Evolutionary conservation across 345 rosid species (phyloP).

Genomic region (Boechera retrofracta): DNA sequence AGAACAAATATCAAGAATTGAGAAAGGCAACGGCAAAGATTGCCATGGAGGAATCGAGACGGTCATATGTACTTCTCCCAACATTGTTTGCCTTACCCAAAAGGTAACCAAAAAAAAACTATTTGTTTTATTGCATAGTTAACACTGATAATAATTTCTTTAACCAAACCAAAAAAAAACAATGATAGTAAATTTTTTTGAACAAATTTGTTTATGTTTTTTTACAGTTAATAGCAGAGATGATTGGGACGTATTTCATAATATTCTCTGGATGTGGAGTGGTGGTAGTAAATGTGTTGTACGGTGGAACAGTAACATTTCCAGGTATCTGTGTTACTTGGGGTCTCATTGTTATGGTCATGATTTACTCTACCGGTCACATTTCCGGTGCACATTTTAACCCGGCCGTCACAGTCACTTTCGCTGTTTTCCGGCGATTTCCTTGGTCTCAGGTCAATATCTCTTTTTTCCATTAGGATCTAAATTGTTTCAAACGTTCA

Average conservation of each 20-base stretch:
- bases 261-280: conserved; percentile 78
- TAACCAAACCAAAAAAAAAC: neutral
- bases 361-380: conserved; percentile 73
- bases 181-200: neutral
- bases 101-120: conserved; percentile 12
- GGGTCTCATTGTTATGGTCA: conserved; percentile 79
- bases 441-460: conserved; percentile 54
- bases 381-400: conserved; percentile 89
- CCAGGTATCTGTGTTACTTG: conserved; percentile 71
- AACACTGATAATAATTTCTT: neutral
- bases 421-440: conserved; percentile 60
- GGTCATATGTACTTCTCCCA: conserved; percentile 39
- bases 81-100: conserved; percentile 41
- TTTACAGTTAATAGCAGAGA: conserved; percentile 64
- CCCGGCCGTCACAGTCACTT: conserved; percentile 72
- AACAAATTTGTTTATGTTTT: neutral
- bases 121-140: neutral
- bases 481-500: neutral
- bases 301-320: conserved; percentile 58
- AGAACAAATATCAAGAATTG: conserved; percentile 41
- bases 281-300: conserved; percentile 66
- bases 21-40: conserved; percentile 28
- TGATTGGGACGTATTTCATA: conserved; percentile 70
- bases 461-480: neutral
- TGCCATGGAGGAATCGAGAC: conserved; percentile 35